Evolutionary conservation across 306 rosid species (phyloP).

Genomic region (Cercis canadensis): DNA sequence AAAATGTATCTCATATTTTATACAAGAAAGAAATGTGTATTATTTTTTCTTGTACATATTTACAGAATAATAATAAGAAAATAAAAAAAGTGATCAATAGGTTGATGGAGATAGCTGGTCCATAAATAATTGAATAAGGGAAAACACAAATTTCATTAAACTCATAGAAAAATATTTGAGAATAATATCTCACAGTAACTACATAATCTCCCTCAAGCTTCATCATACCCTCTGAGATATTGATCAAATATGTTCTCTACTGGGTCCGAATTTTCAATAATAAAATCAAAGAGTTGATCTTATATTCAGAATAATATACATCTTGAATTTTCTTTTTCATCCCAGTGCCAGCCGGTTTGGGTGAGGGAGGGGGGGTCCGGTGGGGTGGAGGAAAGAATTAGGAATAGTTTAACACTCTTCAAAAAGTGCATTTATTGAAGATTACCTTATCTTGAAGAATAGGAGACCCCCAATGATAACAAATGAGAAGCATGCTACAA

Average conservation of each 20-base stretch:
- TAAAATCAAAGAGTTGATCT: too few relatives aligned
- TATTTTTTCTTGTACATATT: background rate
- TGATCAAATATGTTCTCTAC: background rate
- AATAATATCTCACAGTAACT: background rate
- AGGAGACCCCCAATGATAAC: constrained; percentile 82
- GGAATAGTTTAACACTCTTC: constrained; percentile 17
- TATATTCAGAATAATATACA: too few relatives aligned
- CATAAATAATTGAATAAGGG: background rate
- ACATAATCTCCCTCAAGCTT: background rate
- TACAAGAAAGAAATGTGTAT: background rate
- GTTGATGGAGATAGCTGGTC: background rate
- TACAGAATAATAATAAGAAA: background rate
- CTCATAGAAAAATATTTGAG: background rate
- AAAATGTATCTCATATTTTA: background rate
- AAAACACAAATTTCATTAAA: background rate
- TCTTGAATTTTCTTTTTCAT: background rate
- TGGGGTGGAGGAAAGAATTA: background rate
- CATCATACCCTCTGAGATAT: background rate
- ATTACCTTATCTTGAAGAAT: constrained; percentile 88
- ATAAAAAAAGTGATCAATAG: background rate
- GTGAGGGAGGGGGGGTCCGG: too few relatives aligned
- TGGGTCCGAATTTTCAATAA: background rate
- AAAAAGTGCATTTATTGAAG: constrained; percentile 30
- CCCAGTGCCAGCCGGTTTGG: too few relatives aligned
- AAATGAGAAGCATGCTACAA: constrained; percentile 81